Percentiles rank a stretch among this genome's conserved stretches.
phyloP scores from a whole-genome alignment of 768 basidiomycete species.

The Albatrellus ellisii region DNA sequence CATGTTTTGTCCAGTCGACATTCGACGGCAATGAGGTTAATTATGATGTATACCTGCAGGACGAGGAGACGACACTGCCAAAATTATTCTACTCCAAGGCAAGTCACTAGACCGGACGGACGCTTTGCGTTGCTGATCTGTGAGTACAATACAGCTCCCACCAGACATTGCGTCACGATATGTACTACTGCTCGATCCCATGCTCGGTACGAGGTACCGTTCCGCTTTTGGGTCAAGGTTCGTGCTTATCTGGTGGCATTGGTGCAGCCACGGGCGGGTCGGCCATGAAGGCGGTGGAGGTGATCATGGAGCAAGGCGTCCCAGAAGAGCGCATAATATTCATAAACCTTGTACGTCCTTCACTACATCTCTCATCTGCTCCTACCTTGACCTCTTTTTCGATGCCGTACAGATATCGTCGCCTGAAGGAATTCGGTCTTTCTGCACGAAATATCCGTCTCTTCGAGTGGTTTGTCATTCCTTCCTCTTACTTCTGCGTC shows the following conservation, averaged over 20 bases:
- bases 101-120: neutral
- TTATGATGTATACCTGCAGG: constrained; percentile 39
- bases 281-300: constrained; percentile 94
- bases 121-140: neutral
- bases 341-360: constrained; percentile 63
- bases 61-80: constrained; percentile 87
- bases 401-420: constrained; percentile 55
- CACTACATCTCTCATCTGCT: constrained; percentile 1
- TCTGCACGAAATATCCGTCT: constrained; percentile 62
- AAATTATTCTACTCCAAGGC: constrained; percentile 91
- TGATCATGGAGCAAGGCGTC: constrained; percentile 83
- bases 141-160: constrained; percentile 46
- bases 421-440: constrained; percentile 78
- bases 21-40: neutral
- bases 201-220: constrained; percentile 59
- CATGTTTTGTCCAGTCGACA: neutral
- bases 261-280: constrained; percentile 83
- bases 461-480: constrained; percentile 55
- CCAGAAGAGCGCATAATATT: constrained; percentile 93
- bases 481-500: neutral
- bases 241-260: constrained; percentile 13
- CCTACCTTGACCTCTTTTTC: neutral
- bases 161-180: constrained; percentile 87
- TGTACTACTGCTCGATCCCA: constrained; percentile 90
- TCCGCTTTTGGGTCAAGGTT: neutral